Conservation (phyloP, 225 moss, liverwort and hornwort species). For the Pseudisothecium myosuroides region DNA sequence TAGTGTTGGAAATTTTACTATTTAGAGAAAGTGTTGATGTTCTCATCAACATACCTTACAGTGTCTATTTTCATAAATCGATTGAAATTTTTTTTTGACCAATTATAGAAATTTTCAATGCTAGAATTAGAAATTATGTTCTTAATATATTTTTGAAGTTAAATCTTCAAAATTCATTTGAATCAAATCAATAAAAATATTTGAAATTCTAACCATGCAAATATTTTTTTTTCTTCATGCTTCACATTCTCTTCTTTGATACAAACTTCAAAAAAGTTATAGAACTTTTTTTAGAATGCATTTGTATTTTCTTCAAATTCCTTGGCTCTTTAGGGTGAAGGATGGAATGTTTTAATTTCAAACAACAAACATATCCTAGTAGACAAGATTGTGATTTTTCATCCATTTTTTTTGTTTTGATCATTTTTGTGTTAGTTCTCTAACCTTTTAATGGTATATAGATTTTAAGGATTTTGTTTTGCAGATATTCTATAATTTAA, state of each 20-base stretch:
- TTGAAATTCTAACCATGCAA: rapidly evolving
- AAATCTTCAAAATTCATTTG: too few relatives aligned
- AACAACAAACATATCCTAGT: not conserved
- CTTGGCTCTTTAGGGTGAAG: not conserved
- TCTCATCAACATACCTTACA: not conserved
- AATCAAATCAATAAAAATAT: too few relatives aligned
- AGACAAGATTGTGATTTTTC: not conserved
- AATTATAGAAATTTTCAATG: not conserved
- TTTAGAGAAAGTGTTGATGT: not conserved
- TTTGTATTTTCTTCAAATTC: not conserved
- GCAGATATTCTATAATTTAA: not conserved
- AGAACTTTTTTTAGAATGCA: rapidly evolving
- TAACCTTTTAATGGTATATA: rapidly evolving
- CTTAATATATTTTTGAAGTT: not conserved
- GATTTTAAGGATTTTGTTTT: not conserved
- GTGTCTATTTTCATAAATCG: too few relatives aligned
- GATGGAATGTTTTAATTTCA: not conserved
- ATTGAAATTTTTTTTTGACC: too few relatives aligned
- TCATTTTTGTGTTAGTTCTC: not conserved
- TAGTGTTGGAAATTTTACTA: not conserved
- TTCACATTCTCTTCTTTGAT: not conserved
- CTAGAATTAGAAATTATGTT: not conserved
- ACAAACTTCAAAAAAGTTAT: not conserved
- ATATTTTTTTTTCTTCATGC: not conserved
- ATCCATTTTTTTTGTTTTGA: not conserved